phyloP scores from a whole-genome alignment of 768 basidiomycete genomes.

The Tricholoma terreum region DNA sequence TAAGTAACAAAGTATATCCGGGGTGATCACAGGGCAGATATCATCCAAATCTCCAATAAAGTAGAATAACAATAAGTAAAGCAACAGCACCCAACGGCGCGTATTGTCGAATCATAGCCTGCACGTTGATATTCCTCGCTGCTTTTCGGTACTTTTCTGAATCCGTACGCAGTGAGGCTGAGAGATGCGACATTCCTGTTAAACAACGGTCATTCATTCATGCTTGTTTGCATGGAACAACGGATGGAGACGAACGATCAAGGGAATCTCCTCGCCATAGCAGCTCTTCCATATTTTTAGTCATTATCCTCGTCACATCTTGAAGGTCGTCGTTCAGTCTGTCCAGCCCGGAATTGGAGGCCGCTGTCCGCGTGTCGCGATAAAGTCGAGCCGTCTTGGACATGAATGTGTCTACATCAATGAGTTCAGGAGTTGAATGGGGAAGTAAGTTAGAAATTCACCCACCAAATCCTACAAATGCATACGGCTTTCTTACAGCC shows the following conservation, averaged over 20 bases:
- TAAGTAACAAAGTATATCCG: slow-evolving; percentile 3
- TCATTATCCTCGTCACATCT: slow-evolving; percentile 99
- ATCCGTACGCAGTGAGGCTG: slow-evolving; percentile 90
- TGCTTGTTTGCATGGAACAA: background rate
- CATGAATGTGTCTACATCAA: slow-evolving; percentile 88
- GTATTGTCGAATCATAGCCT: slow-evolving; percentile 93
- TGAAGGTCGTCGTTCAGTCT: slow-evolving; percentile 94
- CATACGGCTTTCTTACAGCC: slow-evolving; percentile 91
- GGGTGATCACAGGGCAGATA: slow-evolving; percentile 27
- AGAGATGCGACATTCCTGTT: slow-evolving; percentile 94
- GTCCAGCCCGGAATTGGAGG: slow-evolving; percentile 70
- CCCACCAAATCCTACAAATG: slow-evolving; percentile 96
- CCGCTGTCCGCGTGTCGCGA: slow-evolving; percentile 86
- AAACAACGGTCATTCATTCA: background rate
- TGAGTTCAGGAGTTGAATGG: slow-evolving; percentile 3
- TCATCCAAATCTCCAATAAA: slow-evolving; percentile 75
- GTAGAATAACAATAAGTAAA: slow-evolving; percentile 71
- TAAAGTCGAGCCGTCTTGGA: slow-evolving; percentile 95
- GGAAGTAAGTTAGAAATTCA: slow-evolving; percentile 10
- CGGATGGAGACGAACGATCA: slow-evolving; percentile 63
- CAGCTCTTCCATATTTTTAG: slow-evolving; percentile 99
- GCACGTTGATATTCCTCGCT: slow-evolving; percentile 89
- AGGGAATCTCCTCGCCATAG: slow-evolving; percentile 97
- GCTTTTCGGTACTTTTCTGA: slow-evolving; percentile 97
- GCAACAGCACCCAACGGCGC: slow-evolving; percentile 85